Evolutionary conservation across 345 rosid genomes (phyloP), one percentile per base, ranked within the genome.

Genomic region (Luvunga scandens): DNA sequence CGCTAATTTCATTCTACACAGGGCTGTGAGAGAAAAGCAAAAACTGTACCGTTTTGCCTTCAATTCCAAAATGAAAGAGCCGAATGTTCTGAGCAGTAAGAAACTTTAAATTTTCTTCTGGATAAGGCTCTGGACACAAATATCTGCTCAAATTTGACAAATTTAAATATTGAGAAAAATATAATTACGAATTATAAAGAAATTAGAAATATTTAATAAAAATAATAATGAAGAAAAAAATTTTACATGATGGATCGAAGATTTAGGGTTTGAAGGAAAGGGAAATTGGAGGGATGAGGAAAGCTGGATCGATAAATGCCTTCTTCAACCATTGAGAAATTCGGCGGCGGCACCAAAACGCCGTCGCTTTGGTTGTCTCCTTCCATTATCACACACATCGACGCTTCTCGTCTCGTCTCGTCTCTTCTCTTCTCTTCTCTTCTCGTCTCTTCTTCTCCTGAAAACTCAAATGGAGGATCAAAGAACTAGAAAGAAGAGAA

Each of bases 281-380:
- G 53, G 61, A 94, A 91, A 84, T 89, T 90, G 71, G 67, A 75
- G 1, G 88, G 84, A 30, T 82, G 84, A 78, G 98, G 98, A 55
- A 93, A 84, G 65, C 89, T 82, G 31, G 97, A 94, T 81, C 98
- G 85, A 86, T 79, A 94, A 76, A 94, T 85, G 78, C 91, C 93
- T 36, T 90, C 97, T 60, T 93, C 97, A 1, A 93, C 97, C 92
- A 81, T 85, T 0, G 97, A 91, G 84, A 94, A 94, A 80, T 94
- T 94, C 24, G 85, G 31, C 30, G 96, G 97, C 42, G 96, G 93
- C 6, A 83, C 75, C 74, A 85, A 56, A 67, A 79, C 69, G 25
- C 25, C 87, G 73, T 78, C 85, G 66, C 73, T 67, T 2, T 53
- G 83, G 21, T 13, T 13, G 18, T 53, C 81, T 34, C 62, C 86